Evolutionary conservation across 129 eudicot genomes (phyloP).

Genomic region (Chrysanthemum seticuspe): DNA sequence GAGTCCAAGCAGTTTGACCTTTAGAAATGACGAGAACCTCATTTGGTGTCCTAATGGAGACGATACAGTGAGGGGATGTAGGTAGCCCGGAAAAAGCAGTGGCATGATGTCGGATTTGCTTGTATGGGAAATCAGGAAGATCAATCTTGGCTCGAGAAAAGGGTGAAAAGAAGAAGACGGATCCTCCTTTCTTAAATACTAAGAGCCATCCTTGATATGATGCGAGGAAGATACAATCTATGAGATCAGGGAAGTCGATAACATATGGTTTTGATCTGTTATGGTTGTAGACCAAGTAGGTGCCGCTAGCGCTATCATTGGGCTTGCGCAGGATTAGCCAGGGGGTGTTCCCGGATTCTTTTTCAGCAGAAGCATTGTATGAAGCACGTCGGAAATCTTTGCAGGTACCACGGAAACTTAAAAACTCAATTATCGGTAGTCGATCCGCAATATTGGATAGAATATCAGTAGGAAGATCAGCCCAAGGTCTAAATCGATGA

Average conservation of each 20-base stretch:
- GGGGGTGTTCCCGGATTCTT: slow-evolving; percentile 4
- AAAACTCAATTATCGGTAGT: slow-evolving; percentile 28
- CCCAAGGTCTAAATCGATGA: slow-evolving; percentile 14
- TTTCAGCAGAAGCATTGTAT: slow-evolving; percentile 19
- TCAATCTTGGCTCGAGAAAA: slow-evolving; percentile 27
- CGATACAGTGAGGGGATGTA: slow-evolving; percentile 27
- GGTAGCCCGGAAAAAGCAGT: slow-evolving; percentile 39
- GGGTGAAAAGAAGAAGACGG: slow-evolving; percentile 37
- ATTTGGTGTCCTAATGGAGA: slow-evolving; percentile 12
- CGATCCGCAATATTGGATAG: slow-evolving; percentile 23
- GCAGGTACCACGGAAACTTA: slow-evolving; percentile 39
- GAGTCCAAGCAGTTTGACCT: slow-evolving; percentile 29
- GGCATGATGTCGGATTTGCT: background rate
- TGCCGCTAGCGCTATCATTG: slow-evolving; percentile 6
- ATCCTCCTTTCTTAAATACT: background rate
- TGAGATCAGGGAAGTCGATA: no score
- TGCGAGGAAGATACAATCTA: no score
- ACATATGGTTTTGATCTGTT: slow-evolving; percentile 24
- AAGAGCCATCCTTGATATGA: slow-evolving; percentile 39
- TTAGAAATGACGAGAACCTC: slow-evolving; percentile 25
- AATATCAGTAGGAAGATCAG: slow-evolving; percentile 33
- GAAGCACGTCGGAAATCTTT: slow-evolving; percentile 34
- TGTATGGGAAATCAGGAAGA: slow-evolving; percentile 36
- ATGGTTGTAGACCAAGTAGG: slow-evolving; percentile 12
- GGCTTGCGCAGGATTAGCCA: slow-evolving; percentile 28